phyloP scores from a whole-genome alignment of 768 basidiomycete species.

The Tricholoma sp. region DNA sequence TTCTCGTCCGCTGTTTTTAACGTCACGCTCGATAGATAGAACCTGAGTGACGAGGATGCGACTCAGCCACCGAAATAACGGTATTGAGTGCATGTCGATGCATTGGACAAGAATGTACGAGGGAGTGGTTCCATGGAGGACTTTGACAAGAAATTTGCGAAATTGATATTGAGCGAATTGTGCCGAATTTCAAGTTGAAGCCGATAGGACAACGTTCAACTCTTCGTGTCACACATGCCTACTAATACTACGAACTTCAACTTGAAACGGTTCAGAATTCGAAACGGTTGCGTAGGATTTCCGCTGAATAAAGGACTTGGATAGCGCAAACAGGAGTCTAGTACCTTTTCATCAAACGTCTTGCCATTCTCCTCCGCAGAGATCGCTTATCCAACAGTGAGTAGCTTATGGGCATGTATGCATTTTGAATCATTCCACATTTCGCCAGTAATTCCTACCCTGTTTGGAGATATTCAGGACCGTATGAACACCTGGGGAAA shows the following conservation, averaged over 20 bases:
- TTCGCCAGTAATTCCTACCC: background rate
- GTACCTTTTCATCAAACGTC: background rate
- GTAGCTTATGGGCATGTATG: background rate
- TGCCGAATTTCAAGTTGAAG: slow-evolving; percentile 96
- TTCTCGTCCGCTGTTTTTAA: slow-evolving; percentile 2
- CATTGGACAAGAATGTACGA: slow-evolving; percentile 68
- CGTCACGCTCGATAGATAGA: slow-evolving; percentile 35
- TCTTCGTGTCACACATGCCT: no score
- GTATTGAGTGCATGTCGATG: slow-evolving; percentile 85
- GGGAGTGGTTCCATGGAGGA: slow-evolving; percentile 65
- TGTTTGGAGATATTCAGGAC: slow-evolving; percentile 18
- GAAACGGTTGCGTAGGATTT: no score
- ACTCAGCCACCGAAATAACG: slow-evolving; percentile 80
- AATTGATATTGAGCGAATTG: slow-evolving; percentile 91
- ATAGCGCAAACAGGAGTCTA: no score
- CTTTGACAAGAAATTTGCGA: slow-evolving; percentile 67
- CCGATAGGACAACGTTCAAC: no score
- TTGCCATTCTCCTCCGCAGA: background rate
- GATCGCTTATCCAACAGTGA: background rate
- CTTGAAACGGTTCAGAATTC: no score
- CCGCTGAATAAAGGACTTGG: no score
- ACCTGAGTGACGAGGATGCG: slow-evolving; percentile 74
- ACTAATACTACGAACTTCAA: no score
- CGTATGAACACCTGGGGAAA: slow-evolving; percentile 17
- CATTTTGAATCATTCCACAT: background rate